Evolutionary conservation across 1,284 basidiomycete species (phyloP), one percentile per base, ranked within the genome.

Genomic region (Flammula alnicola): DNA sequence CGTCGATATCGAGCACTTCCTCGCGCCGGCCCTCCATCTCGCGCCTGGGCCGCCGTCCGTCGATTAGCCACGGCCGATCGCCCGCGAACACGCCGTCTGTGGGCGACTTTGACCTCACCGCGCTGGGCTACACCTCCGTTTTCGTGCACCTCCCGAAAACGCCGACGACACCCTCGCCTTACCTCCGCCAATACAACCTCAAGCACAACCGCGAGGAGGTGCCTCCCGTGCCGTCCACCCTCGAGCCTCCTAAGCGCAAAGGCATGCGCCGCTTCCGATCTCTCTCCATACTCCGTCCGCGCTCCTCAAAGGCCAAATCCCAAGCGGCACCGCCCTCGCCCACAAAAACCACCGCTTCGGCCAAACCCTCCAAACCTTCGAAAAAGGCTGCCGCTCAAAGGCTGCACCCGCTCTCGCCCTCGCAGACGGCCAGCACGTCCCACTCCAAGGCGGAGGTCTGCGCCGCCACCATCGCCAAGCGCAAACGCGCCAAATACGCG

Each of bases 111-210:
- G 79, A 86, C 60, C 74, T 87, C 19, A 77, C 79, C 11, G 61
- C 76, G 3, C 72, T 83, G 16, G 84, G 84, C 1, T 88, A 88
- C 65, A 79, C 82, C 12, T 82, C 79, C 27, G 73, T 86, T 41
- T 83, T 88, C 62, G 70, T 86, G 14, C 77, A 79, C 23, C 68
- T 86, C 44, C 81, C 82, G 2, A 74, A 77, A 26, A 75, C 78
- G 0, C 76, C 79, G 0, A 58, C 68, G 33, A 74, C 77, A 1
- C 70, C 75, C 47, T 49, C 67, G 49, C 57, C 60, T 38, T 57
- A 63, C 63, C 51, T 59, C 52, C 46, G 52, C 52, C 44, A 53
- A 17, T 47, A 55, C 44, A 31, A 45, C 23, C 43, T n/a, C n/a
- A n/a, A n/a, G n/a, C n/a, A 60, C 41, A 40, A 55, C 33, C 11